Percentiles rank a stretch among this genome's conserved stretches.
Evolutionary conservation across 176 grass and related monocot species (phyloP).

Genomic region (Zoysia pacifica): DNA sequence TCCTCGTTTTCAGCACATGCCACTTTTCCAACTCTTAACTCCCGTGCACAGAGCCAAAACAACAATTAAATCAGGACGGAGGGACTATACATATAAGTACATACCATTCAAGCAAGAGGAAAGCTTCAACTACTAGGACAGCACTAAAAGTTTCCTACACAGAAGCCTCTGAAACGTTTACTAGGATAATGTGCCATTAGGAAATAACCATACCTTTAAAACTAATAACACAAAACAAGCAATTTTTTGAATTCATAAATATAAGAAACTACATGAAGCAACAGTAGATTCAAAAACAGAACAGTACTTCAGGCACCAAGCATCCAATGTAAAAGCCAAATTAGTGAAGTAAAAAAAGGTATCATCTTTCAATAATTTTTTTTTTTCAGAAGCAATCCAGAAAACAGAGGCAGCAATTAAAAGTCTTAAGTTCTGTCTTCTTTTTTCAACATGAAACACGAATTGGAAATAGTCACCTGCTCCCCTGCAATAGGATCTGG

Average conservation of each 20-base stretch:
- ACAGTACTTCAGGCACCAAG: background rate
- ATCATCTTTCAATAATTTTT: background rate
- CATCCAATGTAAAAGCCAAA: background rate
- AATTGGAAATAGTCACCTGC: conserved; percentile 54
- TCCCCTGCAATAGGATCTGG: conserved; percentile 87
- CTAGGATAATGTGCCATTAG: background rate
- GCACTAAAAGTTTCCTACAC: background rate
- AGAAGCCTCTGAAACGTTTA: background rate
- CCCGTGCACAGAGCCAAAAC: no score
- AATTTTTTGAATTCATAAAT: background rate
- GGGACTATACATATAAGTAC: background rate
- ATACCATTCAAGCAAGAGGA: background rate
- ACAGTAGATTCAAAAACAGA: conserved; percentile 3
- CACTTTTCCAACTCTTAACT: no score
- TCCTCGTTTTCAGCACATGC: no score
- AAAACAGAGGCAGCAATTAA: background rate
- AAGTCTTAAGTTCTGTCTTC: conserved; percentile 1
- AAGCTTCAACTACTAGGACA: background rate
- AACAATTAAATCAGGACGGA: no score
- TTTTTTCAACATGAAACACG: conserved; percentile 1
- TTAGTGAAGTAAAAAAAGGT: background rate
- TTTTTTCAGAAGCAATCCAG: background rate
- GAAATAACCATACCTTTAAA: no score
- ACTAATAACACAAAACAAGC: no score
- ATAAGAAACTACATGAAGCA: conserved; percentile 1